Percentiles rank a stretch among this genome's conserved stretches.
These are phyloP conservation scores for Podochytrium sp. DNA, from an alignment of 192 early-diverging fungal genomes.

Conservation along the genomic window DNA sequence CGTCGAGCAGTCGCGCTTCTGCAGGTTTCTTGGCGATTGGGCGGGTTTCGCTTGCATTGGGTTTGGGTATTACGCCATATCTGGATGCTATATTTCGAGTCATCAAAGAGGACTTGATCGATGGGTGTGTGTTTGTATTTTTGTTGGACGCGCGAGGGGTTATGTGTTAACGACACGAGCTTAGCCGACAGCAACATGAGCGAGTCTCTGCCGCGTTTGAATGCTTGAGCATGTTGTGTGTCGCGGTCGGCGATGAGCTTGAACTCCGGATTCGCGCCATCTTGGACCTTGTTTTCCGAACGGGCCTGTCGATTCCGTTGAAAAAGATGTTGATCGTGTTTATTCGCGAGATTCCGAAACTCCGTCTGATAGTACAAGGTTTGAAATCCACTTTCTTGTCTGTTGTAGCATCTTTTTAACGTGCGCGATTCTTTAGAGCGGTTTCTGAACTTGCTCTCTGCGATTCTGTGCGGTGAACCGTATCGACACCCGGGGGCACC, in stretches of 20 bases:
- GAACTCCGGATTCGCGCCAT: conserved; percentile 70
- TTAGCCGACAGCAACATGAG: conserved; percentile 31
- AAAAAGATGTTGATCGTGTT: conserved; percentile 78
- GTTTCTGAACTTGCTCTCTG: conserved; percentile 85
- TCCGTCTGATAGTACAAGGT: conserved; percentile 86
- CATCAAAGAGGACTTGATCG: conserved; percentile 76
- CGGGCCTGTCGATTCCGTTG: conserved; percentile 80
- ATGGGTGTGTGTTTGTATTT: conserved; percentile 53
- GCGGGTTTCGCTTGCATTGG: conserved; percentile 78
- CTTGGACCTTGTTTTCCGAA: conserved; percentile 88
- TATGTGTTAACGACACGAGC: neutral
- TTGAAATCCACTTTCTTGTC: neutral
- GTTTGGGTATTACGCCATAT: conserved; percentile 75
- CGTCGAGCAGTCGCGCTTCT: neutral
- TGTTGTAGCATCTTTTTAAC: neutral
- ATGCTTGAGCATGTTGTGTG: conserved; percentile 86
- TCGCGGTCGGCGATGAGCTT: conserved; percentile 71
- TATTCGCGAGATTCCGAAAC: conserved; percentile 77
- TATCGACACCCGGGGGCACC: conserved; percentile 79
- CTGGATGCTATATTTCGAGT: conserved; percentile 75
- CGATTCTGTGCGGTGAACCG: conserved; percentile 80
- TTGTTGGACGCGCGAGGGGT: neutral
- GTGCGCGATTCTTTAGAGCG: conserved; percentile 58
- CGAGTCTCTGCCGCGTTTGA: conserved; percentile 59
- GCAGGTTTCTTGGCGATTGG: conserved; percentile 86